Base-by-base conservation (phyloP, 2,329 filamentous ascomycete genomes). In the Colletotrichum siamense region DNA sequence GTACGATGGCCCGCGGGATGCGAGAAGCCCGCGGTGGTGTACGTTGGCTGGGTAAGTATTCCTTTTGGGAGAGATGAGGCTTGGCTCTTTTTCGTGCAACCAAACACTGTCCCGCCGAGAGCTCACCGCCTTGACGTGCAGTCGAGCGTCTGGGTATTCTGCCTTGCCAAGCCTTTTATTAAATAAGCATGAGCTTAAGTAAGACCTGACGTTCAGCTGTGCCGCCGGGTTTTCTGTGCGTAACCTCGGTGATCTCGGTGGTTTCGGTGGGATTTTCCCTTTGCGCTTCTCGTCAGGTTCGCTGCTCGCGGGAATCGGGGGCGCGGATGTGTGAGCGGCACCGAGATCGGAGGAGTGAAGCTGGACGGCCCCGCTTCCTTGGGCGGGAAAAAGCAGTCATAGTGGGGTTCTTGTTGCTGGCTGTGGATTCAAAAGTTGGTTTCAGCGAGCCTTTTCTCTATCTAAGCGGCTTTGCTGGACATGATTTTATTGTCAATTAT, bases 291-390 rank as follows among this genome's bases (percentile, higher is more conserved):
- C 44, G 59, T 34, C 26, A 68, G 68, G 55, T 34, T 64, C 55
- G 61, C 61, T 66, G 22, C 36, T 70, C 66, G 66, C 69, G 69
- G 52, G 36, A 30, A 52, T 75, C 72, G 72, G 68, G 28, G 28
- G 34, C 52, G 49, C 73, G 73, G 73, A 12, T 52, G 59, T 67
- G 55, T 10, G 39, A 70, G 63, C 32, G 15, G 34, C 62, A 57
- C 69, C 73, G 73, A 76, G 63, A 68, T 76, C 73, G 73, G 73
- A 76, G 69, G 32, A 24, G 4, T 13, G 39, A 52, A 22, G 39
- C 24, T 52, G 44, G n/a, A n/a, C 34, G 44, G 28, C 71, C 69
- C 71, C 71, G 64, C 64, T 68, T 15, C 26, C 18, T 39, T 36
- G 28, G 49, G 55, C 55, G 36, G 24, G 26, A 52, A 73, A 61